Conservation (phyloP, 257 asterid species). For the Solanum corneliomulleri region DNA sequence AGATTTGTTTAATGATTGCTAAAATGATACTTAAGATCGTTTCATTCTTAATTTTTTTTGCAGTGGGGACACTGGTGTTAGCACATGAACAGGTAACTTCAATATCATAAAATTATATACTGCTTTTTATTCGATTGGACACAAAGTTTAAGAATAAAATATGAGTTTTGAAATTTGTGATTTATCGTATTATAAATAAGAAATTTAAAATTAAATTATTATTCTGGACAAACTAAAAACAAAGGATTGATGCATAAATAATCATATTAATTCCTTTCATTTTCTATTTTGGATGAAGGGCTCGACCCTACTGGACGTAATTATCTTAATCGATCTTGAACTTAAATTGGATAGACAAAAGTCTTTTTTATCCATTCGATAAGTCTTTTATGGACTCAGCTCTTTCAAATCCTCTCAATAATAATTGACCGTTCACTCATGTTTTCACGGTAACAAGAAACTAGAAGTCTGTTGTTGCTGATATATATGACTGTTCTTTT, state of each 20-base stretch:
- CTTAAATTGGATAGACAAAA: too few species aligned
- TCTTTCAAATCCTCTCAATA: background rate
- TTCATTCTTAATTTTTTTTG: background rate
- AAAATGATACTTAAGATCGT: background rate
- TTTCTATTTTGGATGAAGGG: background rate
- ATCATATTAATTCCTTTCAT: background rate
- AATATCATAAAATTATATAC: background rate
- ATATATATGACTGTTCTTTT: too few species aligned
- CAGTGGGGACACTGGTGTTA: background rate
- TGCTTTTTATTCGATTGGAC: fast-evolving
- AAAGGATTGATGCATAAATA: background rate
- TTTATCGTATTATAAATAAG: too few species aligned
- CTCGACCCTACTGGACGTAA: background rate
- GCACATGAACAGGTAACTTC: background rate
- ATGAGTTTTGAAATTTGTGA: fast-evolving
- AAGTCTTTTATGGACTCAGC: too few species aligned
- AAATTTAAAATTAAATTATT: too few species aligned
- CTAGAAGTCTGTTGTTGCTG: too few species aligned
- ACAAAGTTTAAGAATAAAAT: too few species aligned
- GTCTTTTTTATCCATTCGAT: background rate
- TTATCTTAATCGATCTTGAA: background rate
- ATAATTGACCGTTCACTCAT: too few species aligned
- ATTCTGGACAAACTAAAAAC: too few species aligned
- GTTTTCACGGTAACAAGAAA: background rate
- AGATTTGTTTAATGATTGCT: background rate